Base-by-base conservation (phyloP, 2,329 filamentous ascomycete species). In the Aspergillus fischeri region DNA sequence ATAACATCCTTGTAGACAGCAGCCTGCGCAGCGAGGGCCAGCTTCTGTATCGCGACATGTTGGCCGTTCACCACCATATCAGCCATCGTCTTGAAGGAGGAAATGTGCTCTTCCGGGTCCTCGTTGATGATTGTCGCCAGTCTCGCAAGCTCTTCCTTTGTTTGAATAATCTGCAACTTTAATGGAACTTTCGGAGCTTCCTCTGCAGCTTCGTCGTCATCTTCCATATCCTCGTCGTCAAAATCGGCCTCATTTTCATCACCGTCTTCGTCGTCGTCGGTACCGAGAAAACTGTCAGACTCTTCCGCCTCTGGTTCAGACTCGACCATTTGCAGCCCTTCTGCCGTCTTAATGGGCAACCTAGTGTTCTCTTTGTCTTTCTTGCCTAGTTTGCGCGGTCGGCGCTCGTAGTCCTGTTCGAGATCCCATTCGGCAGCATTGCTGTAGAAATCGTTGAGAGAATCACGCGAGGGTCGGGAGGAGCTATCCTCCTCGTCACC, bases 1-100 rank as follows among this genome's bases (percentile, higher is more conserved):
- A 99, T 97, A 49, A 97, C 84, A 74, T 97, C 94, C 73, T 93
- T 96, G 80, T 93, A 99, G 11, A 97, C 86, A 0, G 92, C 85
- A 71, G 94, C 83, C 75, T 97, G 92, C 24, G 94, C 91, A 50
- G 88, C 90, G 62, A 99, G 78, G 6, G 90, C 87, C 59, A 99
- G 81, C 75, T 96, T 96, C 77, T 90, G 88, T 53, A 99, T 87
- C 1, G 88, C 86, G 14, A 83, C 74, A 60, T 92, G 73, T 4
- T 73, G 65, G n/a, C 66, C 86, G 14, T 81, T 80, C 54, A 86
- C 81, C 21, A 88, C 87, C 64, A 96, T 84, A 66, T 89, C 84
- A 32, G 87, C 87, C 66, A 97, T 78, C 4, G 84, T 83, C 72
- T 90, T 92, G 78, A 97, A 88, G 21, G 87, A 85, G 47, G 86